Base-by-base conservation (phyloP, 2,329 filamentous ascomycete species). In the Geoglossum cookeanum region DNA sequence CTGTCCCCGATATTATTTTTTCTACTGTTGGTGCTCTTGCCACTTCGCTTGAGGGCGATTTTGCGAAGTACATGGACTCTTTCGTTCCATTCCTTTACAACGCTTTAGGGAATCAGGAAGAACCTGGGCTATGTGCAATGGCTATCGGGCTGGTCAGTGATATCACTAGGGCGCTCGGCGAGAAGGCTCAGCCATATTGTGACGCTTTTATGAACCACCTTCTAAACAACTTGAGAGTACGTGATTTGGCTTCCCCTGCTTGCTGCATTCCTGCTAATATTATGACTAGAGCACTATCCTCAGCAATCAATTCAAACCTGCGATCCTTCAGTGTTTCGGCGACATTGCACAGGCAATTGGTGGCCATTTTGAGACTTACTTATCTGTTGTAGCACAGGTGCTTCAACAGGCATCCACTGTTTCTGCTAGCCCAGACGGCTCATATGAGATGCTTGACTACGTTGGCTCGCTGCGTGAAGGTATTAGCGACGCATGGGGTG, bases 401-500 rank as follows among this genome's bases (percentile, higher is more conserved):
- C 77, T 98, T 61, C 88, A 96, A 71, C 91, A 97, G 70, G 92
- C 92, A 58, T 85, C 89, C 17, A 82, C 78, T 49, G 88, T 98
- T 58, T 86, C 83, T 35, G 80, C 87, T 47, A 81, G 81, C 58
- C 78, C 82, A 32, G 89, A 96, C 63, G 83, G 85, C 59, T 86
- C 85, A 55, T 92, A 90, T 64, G 92, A 98, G 72, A 94, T 97
- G 85, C 84, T 90, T 58, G 91, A 97, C 71, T 98, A 98, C 68
- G 84, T 98, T 64, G 81, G 94, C 62, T 95, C 90, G 22, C 78
- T 98, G 54, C 84, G 92, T 57, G 94, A 98, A 68, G 92, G 91
- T 64, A 97, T 98, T 63, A 95, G 97, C 84, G 92, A 98, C 76
- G 92, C 92, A 37, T 98, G 94, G 90, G 89, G 90, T 65, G 92